Base-by-base conservation (phyloP, 768 basidiomycete genomes). In the Xerocomellus intermedius region DNA sequence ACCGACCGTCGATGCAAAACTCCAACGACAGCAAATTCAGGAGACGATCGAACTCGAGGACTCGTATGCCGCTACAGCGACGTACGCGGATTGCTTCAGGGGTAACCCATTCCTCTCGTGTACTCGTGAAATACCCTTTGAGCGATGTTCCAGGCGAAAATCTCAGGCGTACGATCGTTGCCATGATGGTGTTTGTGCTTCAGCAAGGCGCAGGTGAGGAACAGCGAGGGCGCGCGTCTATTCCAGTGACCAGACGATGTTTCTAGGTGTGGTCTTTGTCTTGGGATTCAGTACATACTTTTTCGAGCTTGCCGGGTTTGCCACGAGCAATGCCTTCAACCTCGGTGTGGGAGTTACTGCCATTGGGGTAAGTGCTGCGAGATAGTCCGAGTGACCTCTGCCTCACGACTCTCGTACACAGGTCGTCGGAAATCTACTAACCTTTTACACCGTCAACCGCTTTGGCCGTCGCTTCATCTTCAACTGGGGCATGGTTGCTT, bases 241-340 rank as follows among this genome's bases (percentile, higher is more conserved):
- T 24, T 8, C 21, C 1, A n/a, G 12, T 42, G 39, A 45, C 3
- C 16, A 14, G 9, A 41, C 14, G 1, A 17, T 38, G 21, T 45
- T 42, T 38, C 41, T 21, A 68, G 68, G 68, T 32, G 63, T 67
- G 2, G 59, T 63, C 32, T 69, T 69, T 48, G 60, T 68, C 7
- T 50, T 68, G 49, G 63, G 65, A n/a, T 69, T 47, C 47, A 65
- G 67, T 14, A 65, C 64, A 44, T 74, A 73, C 64, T 73, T 73
- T 56, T 73, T 73, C 36, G 69, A 73, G 54, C 73, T 74, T 35
- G 64, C 72, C 14, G 69, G 72, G 24, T 72, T 73, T 47, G 50
- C 60, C 5, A 41, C 56, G 13, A 48, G 39, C 49, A 64, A 67
- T 1, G 70, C 73, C 1, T 74, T 74, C 50, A 60, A 71, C 50